Percentiles rank a stretch among this genome's conserved stretches.
These are phyloP conservation scores for Gardenia jasminoides DNA, from an alignment of 257 asterid genomes.

Conservation along the genomic window DNA sequence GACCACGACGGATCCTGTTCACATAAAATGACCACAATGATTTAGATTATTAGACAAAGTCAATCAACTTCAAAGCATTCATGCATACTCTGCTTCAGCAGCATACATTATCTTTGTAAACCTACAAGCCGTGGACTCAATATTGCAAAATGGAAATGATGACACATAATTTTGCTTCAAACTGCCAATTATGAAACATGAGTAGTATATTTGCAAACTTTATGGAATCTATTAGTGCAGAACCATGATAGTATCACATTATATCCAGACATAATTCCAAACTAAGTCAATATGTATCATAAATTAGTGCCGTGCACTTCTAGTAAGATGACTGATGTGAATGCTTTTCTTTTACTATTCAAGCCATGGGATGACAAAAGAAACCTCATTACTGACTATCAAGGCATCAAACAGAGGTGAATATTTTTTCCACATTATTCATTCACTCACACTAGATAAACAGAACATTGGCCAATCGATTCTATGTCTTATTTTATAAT, in stretches of 20 bases:
- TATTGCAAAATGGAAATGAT: neutral
- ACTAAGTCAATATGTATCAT: neutral
- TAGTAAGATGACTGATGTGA: neutral
- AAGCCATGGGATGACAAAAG: neutral
- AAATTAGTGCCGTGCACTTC: neutral
- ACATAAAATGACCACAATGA: conserved; percentile 5
- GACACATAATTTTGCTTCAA: neutral
- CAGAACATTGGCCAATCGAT: neutral
- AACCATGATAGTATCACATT: neutral
- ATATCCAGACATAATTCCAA: neutral
- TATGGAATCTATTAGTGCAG: neutral
- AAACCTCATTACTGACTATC: neutral
- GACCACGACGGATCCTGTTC: conserved; percentile 38
- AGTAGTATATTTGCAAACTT: neutral
- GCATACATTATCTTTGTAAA: neutral
- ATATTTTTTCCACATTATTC: neutral
- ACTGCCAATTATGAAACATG: neutral
- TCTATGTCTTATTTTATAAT: neutral
- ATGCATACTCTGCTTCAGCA: neutral
- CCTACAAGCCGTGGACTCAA: neutral
- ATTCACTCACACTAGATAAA: neutral
- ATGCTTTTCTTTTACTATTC: neutral
- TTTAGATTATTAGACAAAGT: neutral
- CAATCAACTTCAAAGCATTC: neutral
- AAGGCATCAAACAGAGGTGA: neutral